Conservation (phyloP, 305 asterid species). For the Solanum hybrid region DNA sequence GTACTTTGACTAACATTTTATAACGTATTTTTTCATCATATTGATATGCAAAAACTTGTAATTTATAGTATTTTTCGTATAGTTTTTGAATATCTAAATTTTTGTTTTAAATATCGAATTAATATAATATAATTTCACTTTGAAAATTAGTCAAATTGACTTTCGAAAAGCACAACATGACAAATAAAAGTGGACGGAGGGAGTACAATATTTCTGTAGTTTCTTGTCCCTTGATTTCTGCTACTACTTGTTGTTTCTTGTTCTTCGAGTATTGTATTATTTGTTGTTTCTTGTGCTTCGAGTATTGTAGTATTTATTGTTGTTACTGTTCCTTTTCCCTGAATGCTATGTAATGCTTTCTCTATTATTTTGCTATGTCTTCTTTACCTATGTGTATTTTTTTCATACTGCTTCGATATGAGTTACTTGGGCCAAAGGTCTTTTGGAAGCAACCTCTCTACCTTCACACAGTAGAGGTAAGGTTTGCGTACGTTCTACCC, state of each 20-base stretch:
- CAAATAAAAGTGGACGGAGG: too few species aligned
- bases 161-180: too few species aligned
- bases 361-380: not conserved
- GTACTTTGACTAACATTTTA: not conserved
- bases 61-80: not conserved
- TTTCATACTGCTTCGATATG: not conserved
- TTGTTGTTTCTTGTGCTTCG: not conserved
- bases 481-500: not conserved
- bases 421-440: not conserved
- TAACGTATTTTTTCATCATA: not conserved
- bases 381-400: not conserved
- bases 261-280: not conserved
- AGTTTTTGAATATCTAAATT: not conserved
- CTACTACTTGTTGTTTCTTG: not conserved
- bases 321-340: not conserved
- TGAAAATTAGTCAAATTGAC: too few species aligned
- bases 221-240: not conserved
- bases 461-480: not conserved
- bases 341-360: not conserved
- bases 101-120: not conserved
- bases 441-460: not conserved
- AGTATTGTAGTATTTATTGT: not conserved
- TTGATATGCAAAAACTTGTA: too few species aligned
- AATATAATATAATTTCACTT: not conserved
- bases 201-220: not conserved